These are phyloP conservation scores for Ustilaginoidea virens DNA, from an alignment of 2,329 filamentous ascomycete genomes.

Conservation along the genomic window DNA sequence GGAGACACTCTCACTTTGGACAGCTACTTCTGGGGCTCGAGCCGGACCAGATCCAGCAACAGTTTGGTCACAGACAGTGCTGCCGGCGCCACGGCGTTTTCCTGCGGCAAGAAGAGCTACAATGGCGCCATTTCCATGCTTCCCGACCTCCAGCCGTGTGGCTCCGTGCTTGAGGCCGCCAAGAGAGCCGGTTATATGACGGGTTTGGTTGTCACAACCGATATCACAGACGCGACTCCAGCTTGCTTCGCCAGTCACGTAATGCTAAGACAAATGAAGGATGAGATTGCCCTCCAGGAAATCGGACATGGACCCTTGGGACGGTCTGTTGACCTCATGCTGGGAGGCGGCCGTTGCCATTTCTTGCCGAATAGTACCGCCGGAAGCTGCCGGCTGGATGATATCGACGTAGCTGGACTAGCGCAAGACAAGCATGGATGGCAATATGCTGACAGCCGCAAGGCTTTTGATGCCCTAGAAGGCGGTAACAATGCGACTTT, in stretches of 20 bases:
- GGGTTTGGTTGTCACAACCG: conserved; percentile 85
- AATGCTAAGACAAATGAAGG: conserved; percentile 62
- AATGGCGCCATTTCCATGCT: conserved; percentile 89
- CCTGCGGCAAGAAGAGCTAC: conserved; percentile 85
- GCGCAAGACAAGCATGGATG: conserved; percentile 66
- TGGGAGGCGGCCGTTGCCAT: conserved; percentile 86
- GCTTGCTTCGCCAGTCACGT: conserved; percentile 91
- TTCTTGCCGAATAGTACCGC: conserved; percentile 71
- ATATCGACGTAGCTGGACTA: conserved; percentile 56
- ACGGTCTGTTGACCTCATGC: conserved; percentile 76
- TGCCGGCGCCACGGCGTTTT: conserved; percentile 93
- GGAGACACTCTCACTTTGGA: conserved; percentile 70
- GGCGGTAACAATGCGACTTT: conserved; percentile 54
- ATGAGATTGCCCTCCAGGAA: conserved; percentile 85
- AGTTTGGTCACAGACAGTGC: conserved; percentile 89
- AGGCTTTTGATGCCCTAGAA: conserved; percentile 60
- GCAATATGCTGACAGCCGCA: conserved; percentile 57
- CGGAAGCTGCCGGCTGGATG: conserved; percentile 70
- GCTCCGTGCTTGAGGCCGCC: conserved; percentile 83
- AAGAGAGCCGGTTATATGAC: conserved; percentile 86
- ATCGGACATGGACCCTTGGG: conserved; percentile 78
- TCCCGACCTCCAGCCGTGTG: conserved; percentile 74
- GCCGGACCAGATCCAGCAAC: conserved; percentile 68
- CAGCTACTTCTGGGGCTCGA: conserved; percentile 78
- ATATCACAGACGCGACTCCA: conserved; percentile 89